These are phyloP conservation scores for Gracilaria domingensis DNA, from an alignment of 23 red algal genomes.

Conservation along the genomic window DNA sequence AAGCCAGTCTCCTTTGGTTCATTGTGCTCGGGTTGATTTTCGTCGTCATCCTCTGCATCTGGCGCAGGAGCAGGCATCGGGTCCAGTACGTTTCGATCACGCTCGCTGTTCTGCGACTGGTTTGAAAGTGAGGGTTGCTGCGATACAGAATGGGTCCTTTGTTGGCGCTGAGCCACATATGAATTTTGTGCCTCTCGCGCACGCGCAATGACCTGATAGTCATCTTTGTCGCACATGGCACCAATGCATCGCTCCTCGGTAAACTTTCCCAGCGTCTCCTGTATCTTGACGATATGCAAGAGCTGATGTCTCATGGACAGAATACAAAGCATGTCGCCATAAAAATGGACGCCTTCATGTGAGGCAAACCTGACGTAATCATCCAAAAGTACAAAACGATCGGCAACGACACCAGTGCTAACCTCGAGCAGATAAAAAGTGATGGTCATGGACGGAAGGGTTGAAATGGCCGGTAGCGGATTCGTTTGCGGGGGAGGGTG, in stretches of 20 bases:
- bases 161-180: neutral
- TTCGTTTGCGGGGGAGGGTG: too few relatives aligned
- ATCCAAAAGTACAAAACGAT: conserved; percentile 66
- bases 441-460: conserved; percentile 36
- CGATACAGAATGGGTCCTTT: neutral
- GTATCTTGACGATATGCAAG: conserved; percentile 68
- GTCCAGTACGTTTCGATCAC: neutral
- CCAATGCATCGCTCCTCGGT: conserved; percentile 43
- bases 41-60: conserved; percentile 3
- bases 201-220: conserved; percentile 53
- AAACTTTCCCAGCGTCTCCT: conserved; percentile 58
- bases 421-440: conserved; percentile 66
- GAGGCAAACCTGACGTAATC: conserved; percentile 72
- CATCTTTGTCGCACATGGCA: conserved; percentile 53
- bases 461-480: conserved; percentile 43
- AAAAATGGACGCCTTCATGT: conserved; percentile 74
- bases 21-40: neutral
- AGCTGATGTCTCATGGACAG: conserved; percentile 70
- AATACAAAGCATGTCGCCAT: conserved; percentile 77
- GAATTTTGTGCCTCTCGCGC: conserved; percentile 50
- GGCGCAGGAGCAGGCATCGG: too few relatives aligned
- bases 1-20: conserved; percentile 70
- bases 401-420: conserved; percentile 47
- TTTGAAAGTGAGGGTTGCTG: neutral
- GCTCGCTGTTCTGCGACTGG: neutral